These are phyloP conservation scores for Fusarium sp. DNA, from an alignment of 2,329 filamentous ascomycete genomes.

Conservation along the genomic window DNA sequence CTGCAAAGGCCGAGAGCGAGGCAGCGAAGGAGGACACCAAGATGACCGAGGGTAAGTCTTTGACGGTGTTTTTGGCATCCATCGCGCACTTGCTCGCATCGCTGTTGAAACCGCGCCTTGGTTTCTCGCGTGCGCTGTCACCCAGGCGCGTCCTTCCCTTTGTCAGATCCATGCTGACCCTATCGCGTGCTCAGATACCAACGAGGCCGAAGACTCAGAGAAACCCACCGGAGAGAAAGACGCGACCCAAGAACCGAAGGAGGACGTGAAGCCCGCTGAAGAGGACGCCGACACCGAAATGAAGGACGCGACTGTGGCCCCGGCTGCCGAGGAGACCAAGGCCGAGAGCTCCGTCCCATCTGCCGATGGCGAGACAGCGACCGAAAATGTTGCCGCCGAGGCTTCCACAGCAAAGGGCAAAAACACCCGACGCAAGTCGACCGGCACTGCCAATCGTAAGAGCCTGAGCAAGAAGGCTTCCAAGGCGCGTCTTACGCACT, in stretches of 20 bases:
- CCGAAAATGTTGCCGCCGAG: constrained; percentile 43
- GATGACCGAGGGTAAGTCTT: constrained; percentile 48
- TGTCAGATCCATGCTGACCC: constrained; percentile 46
- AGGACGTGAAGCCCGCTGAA: constrained; percentile 40
- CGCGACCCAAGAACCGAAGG: constrained; percentile 46
- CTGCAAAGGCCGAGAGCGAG: constrained; percentile 42
- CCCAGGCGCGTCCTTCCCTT: constrained; percentile 37
- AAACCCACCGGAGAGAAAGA: constrained; percentile 45
- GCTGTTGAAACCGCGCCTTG: constrained; percentile 14
- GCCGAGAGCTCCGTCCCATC: constrained; percentile 42
- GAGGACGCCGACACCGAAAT: constrained; percentile 65
- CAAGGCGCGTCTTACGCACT: constrained; percentile 74
- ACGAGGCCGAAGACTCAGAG: constrained; percentile 45
- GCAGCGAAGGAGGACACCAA: constrained; percentile 46
- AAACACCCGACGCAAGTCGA: constrained; percentile 79
- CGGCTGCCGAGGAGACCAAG: constrained; percentile 46
- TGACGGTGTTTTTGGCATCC: constrained; percentile 8
- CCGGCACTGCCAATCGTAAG: constrained; percentile 75
- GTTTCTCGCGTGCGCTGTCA: constrained; percentile 28
- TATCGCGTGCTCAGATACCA: constrained; percentile 43
- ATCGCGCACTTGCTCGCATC: constrained; percentile 17
- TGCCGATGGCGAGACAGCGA: constrained; percentile 44
- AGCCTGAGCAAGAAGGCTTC: constrained; percentile 89
- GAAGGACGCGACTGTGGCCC: constrained; percentile 50
- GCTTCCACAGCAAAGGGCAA: constrained; percentile 48